Base-by-base conservation (phyloP, 345 rosid genomes). In the Litchi chinensis region DNA sequence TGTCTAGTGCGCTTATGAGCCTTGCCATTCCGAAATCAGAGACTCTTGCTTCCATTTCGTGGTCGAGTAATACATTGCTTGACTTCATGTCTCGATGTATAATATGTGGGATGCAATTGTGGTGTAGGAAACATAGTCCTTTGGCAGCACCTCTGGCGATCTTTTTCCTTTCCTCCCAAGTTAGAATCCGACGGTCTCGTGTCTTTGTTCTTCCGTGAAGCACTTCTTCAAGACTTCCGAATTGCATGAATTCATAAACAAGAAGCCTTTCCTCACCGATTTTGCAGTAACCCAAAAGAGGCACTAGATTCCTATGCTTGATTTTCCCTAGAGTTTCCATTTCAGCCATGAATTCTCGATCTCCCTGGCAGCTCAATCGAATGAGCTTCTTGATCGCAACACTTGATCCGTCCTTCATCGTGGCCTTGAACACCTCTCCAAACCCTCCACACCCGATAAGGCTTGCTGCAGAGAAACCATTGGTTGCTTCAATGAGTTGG, bases 21-120 rank as follows among this genome's bases (percentile, higher is more conserved):
- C 99, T 86, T 18, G 99, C 99, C 99, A 95, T 95, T 60, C 99
- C 99, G 10, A 95, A 95, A 89, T 95, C 99, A 0, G 99, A 95
- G 63, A 95, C 97, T 63, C 99, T 88, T 50, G 99, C 91, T 79
- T 93, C 99, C 98, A 95, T 85, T 57, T 95, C 98, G n/a, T 92
- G 86, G 79, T 95, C 99, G 5, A 95, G 72, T 16, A 95, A 86
- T 5, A 95, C 99, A 44, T 95, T 95, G 82, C 99, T 93, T 5
- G 99, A 92, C 80, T 95, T 95, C 98, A 95, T 93, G 81, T 95
- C 99, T 0, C 99, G 83, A 76, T 95, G 98, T 48, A 95, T 93
- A 39, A 95, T 95, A 75, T 95, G 99, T 10, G 99, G 99, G 63
- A 95, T 93, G 85, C 99, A 95, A 50, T 95, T 95, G 79, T 95